Percentiles rank a stretch among this genome's conserved stretches.
Conservation (phyloP, 179 eudicot species). For the Camellia oleifera region DNA sequence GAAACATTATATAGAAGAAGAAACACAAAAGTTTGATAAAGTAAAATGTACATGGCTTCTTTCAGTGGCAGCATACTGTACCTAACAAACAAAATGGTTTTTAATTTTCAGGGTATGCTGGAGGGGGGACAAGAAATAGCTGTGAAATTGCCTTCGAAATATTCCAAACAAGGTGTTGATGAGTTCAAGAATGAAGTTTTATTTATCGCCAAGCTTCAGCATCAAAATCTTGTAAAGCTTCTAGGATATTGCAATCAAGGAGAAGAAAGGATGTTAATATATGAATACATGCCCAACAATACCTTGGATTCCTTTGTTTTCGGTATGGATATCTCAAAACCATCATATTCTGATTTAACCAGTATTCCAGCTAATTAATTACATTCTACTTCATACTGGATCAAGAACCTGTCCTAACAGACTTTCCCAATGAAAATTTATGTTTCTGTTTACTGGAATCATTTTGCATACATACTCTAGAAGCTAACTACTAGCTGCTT, state of each 20-base stretch:
- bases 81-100: neutral
- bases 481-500: neutral
- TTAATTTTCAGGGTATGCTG: slow-evolving; percentile 6
- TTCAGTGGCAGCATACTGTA: neutral
- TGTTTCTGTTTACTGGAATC: too few relatives aligned
- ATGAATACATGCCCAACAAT: slow-evolving; percentile 14
- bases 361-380: neutral
- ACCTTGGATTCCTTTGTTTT: slow-evolving; percentile 11
- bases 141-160: neutral
- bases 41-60: slow-evolving; percentile 4
- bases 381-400: neutral
- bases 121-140: slow-evolving; percentile 11
- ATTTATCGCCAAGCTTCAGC: slow-evolving; percentile 13
- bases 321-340: neutral
- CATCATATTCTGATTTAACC: neutral
- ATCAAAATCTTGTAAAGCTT: slow-evolving; percentile 12
- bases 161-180: slow-evolving; percentile 8
- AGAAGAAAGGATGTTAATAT: slow-evolving; percentile 14
- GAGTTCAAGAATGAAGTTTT: slow-evolving; percentile 15
- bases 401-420: too few relatives aligned
- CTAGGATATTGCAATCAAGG: slow-evolving; percentile 7
- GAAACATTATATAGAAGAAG: too few relatives aligned
- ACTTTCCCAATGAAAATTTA: too few relatives aligned
- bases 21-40: neutral
- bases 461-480: too few relatives aligned